Base-by-base conservation (phyloP, 169 alveolate genomes). In the Eimeria mitis region DNA sequence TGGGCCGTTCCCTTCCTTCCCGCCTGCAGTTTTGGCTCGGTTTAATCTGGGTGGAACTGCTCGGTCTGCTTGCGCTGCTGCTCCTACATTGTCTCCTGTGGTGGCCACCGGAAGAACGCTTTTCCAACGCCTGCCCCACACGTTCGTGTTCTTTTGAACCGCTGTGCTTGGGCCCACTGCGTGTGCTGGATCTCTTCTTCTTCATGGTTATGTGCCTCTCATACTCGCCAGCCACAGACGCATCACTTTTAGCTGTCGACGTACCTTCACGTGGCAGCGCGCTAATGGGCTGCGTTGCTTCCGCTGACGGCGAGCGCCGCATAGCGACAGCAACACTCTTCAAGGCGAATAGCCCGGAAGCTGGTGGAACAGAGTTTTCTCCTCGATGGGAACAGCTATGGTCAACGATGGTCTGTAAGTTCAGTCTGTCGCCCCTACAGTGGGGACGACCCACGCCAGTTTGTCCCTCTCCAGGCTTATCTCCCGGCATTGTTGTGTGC, bases 41-140 rank as follows among this genome's bases (percentile, higher is more conserved):
- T 31, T 68, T 56, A 21, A 81, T 90, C 23, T 52, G 54, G 56
- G 65, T 59, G 28, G 83, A 42, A 34, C 81, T 73, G 28, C 56
- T 59, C 5, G 56, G 79, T 49, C 61, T 56, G 52, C 49, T 59
- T 52, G 70, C 76, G 61, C 81, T 76, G 49, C 90, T 75, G 1
- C 54, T 28, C 47, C 37, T 76, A 56, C 90, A 76, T 21, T 47
- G 88, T 40, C 89, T 34, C 31, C 84, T 90, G 89, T 65, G 61
- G 78, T 81, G 49, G 63, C 81, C n/a, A 61, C 78, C 40, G 1
- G 78, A 28, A 84, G 42, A 37, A 11, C 40, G 56, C 11, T n/a
- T 84, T 9, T 61, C 47, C 56, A 54, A 14, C 8, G 56, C 91
- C 61, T 84, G 40, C 52, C 42, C 40, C 76, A 4, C 5, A 54